Base-by-base conservation (phyloP, 768 basidiomycete species). In the Boletus rubescentipes region DNA sequence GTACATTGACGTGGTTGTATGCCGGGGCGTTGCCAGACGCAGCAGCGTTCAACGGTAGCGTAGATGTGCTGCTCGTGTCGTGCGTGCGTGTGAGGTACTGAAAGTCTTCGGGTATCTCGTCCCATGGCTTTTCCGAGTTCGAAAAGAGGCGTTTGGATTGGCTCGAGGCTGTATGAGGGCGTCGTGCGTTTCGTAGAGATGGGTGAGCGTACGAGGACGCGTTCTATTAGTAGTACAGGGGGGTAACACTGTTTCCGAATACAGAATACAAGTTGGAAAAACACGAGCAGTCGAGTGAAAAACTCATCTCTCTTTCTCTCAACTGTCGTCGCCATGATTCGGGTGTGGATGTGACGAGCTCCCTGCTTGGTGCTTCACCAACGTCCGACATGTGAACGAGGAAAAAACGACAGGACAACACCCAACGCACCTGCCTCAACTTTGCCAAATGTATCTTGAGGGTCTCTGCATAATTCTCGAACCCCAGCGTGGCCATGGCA, bases 381-480 rank as follows among this genome's bases (percentile, higher is more conserved):
- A 9, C 21, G 16, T 4, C 18, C 42, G 36, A 12, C n/a, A 6
- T 9, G 4, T 5, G 16, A 29, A 6, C 8, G 16, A 11, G 18
- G 41, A 34, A 10, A 7, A 9, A 8, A 9, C 18, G 45, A 20
- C 21, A n/a, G n/a, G n/a, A n/a, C n/a, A n/a, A n/a, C n/a, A n/a
- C 3, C 29, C 2, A 5, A 58, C 49, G 11, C 52, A 89, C 91
- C 82, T 91, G 86, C 60, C 93, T 76, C 62, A 94, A 78, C 73
- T 96, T 96, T 5, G 93, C 86, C 41, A 98, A 74, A 73, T 97
- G 93, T 47, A 98, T 91, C 74, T 91, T 93, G 52, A 97, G 75
- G 34, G 90, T 89, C 75, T 94, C 91, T 44, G 88, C 89, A 64
- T 98, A 97, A 64, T 96, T 90, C 61, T 97, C 95, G 63, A 97